These are phyloP conservation scores for Kodamaea derodonti DNA, from an alignment of 1,139 yeast genomes.

Conservation along the genomic window DNA sequence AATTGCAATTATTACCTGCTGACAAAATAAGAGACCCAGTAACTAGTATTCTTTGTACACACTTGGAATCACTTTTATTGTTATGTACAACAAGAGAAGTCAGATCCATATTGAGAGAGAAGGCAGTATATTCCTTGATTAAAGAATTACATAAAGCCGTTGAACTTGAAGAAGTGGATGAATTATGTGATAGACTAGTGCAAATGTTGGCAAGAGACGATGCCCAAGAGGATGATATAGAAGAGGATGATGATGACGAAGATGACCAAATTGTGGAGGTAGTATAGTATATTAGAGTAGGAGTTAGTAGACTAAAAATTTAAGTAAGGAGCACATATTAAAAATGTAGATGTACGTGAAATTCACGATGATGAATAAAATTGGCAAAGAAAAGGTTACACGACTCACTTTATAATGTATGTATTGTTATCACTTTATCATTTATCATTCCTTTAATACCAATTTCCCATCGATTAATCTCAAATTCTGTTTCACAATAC, in stretches of 20 bases:
- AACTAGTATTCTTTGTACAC: conserved; percentile 59
- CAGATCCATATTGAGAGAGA: conserved; percentile 72
- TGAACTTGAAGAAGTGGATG: conserved; percentile 59
- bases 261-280: conserved; percentile 51
- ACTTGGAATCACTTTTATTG: conserved; percentile 71
- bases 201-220: conserved; percentile 93
- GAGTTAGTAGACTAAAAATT: too few species aligned
- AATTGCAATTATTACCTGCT: conserved; percentile 72
- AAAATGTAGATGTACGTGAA: too few species aligned
- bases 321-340: too few species aligned
- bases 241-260: conserved; percentile 24
- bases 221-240: conserved; percentile 35
- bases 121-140: conserved; percentile 77
- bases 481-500: conserved; percentile 65
- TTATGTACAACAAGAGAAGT: conserved; percentile 70
- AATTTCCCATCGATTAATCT: conserved; percentile 63
- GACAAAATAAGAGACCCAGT: conserved; percentile 78
- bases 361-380: too few species aligned
- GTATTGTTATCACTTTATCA: too few species aligned
- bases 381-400: too few species aligned
- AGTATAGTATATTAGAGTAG: conserved; percentile 20
- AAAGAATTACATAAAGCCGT: conserved; percentile 77
- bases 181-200: conserved; percentile 69
- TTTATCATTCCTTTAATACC: conserved; percentile 56
- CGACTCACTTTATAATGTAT: too few species aligned